Base-by-base conservation (phyloP, 2,329 filamentous ascomycete species). In the Ceratocystis papillata region DNA sequence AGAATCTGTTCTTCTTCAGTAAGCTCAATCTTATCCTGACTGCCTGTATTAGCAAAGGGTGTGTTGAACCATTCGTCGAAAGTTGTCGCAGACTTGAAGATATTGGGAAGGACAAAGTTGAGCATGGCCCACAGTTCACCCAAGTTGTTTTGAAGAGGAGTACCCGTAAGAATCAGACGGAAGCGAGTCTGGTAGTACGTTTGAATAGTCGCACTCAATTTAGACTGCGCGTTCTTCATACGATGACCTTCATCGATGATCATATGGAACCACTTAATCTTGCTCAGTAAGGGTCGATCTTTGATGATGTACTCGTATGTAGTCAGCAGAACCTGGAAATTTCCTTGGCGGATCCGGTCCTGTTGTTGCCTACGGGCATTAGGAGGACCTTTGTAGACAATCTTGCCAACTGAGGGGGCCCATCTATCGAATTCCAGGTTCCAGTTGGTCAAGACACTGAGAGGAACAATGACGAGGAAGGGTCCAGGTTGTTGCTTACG, bases 31-130 rank as follows among this genome's bases (percentile, higher is more conserved):
- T 94, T 96, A 77, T 99, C 94, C 77, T 97, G 93, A 50, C 90
- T 87, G 76, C 94, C 94, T 4, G 94, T 99, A 74, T 99, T 99
- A 71, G 94, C 94, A 75, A 99, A 99, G 0, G 94, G 94, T 30
- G 94, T 99, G 75, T 97, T 99, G 85, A 99, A 99, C 94, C 94
- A 99, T 76, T 99, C 94, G 75, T 99, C 94, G 73, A 99, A 99
- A 1, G 93, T 97, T 75, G 94, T 96, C 69, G 93, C 91, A 1
- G 94, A 97, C 76, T 99, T 99, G 86, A 99, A 99, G 70, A 99
- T 99, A 71, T 90, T 97, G 2, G 94, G 94, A 62, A 99, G 80
- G 50, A 96, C 94, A 75, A 99, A 99, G 79, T 99, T 99, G 73
- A 99, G 88, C 80, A 99, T 87, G 30, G 94, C 90, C 94, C 94